These are phyloP conservation scores for Strobilomyces dryophilus DNA, from an alignment of 768 basidiomycete genomes.

Conservation along the genomic window DNA sequence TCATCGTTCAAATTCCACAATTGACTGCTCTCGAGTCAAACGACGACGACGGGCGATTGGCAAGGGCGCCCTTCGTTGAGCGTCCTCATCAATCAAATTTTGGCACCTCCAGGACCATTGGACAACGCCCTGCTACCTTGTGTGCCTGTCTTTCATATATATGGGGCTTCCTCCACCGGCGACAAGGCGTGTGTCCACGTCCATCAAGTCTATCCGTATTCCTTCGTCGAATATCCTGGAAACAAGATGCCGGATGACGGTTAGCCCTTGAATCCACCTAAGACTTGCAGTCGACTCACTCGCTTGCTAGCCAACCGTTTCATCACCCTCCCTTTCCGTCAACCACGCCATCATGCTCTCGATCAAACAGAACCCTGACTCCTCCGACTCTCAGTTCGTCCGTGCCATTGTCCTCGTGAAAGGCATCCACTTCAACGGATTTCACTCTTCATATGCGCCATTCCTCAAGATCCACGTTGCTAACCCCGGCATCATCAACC, in stretches of 20 bases:
- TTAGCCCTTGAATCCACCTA: slow-evolving; percentile 29
- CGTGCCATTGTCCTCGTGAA: slow-evolving; percentile 84
- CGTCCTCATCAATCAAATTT: slow-evolving; percentile 47
- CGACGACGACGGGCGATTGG: neutral
- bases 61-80: slow-evolving; percentile 12
- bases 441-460: slow-evolving; percentile 76
- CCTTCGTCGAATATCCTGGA: slow-evolving; percentile 54
- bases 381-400: slow-evolving; percentile 54
- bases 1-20: slow-evolving; percentile 71
- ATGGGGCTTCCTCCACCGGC: slow-evolving; percentile 74
- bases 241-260: slow-evolving; percentile 61
- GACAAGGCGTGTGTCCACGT: slow-evolving; percentile 83
- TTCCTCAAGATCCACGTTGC: slow-evolving; percentile 83
- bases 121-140: slow-evolving; percentile 59
- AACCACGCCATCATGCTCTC: slow-evolving; percentile 86
- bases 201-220: slow-evolving; percentile 4
- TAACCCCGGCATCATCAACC: slow-evolving; percentile 66
- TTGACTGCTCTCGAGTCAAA: neutral
- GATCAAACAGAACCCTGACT: slow-evolving; percentile 65
- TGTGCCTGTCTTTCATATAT: slow-evolving; percentile 85
- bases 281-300: slow-evolving; percentile 1
- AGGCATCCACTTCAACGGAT: slow-evolving; percentile 95
- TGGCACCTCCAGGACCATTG: slow-evolving; percentile 54
- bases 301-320: slow-evolving; percentile 54
- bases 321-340: slow-evolving; percentile 65